These are phyloP conservation scores for Populus davidiana DNA, from an alignment of 345 rosid species.

Conservation along the genomic window DNA sequence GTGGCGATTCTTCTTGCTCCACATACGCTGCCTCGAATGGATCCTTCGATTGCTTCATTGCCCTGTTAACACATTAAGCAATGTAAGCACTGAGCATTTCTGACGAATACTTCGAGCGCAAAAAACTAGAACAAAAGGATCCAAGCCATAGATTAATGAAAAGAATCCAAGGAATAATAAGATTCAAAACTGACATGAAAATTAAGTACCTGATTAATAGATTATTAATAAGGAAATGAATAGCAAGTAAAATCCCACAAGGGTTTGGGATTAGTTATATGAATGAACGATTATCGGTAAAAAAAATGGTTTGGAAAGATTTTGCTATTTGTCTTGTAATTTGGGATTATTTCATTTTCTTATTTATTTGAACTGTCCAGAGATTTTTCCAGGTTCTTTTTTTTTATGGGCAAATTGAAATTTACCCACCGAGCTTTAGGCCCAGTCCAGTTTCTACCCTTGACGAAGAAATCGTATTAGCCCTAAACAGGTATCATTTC, in stretches of 20 bases:
- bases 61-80: not conserved
- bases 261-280: too few relatives aligned
- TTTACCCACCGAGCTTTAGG: not conserved
- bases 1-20: slow-evolving; percentile 72
- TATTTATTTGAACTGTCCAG: too few relatives aligned
- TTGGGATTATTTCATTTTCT: too few relatives aligned
- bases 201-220: not conserved
- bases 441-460: not conserved
- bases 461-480: too few relatives aligned
- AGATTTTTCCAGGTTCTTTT: not conserved
- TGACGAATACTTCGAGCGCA: not conserved
- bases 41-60: slow-evolving; percentile 83
- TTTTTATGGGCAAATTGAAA: not conserved
- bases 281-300: too few relatives aligned
- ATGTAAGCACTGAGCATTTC: not conserved
- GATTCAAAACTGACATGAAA: not conserved
- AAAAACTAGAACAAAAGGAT: not conserved
- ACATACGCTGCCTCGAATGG: slow-evolving; percentile 87
- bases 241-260: not conserved
- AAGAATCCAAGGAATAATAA: not conserved
- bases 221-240: not conserved
- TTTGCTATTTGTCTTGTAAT: too few relatives aligned
- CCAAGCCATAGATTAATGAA: not conserved
- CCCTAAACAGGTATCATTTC: too few relatives aligned
- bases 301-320: too few relatives aligned